Evolutionary conservation across 2,329 filamentous ascomycete species (phyloP).

Genomic region (Fusarium lyarnte): DNA sequence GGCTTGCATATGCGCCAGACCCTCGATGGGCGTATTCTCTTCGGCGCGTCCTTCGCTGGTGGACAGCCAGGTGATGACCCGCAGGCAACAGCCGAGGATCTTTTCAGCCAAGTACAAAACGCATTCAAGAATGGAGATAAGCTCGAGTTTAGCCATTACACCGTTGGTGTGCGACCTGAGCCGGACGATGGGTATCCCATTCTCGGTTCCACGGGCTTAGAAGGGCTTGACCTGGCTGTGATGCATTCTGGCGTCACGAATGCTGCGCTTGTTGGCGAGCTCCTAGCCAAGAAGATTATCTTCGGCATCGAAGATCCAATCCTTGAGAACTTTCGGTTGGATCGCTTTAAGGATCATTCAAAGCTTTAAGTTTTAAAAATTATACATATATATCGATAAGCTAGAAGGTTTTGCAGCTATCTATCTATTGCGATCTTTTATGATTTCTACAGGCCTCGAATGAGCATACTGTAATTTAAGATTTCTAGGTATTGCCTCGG

Average conservation of each 20-base stretch:
- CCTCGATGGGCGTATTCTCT: background rate
- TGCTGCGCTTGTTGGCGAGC: background rate
- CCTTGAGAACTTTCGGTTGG: background rate
- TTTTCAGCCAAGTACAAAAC: background rate
- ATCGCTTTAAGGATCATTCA: background rate
- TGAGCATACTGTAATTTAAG: too few species aligned
- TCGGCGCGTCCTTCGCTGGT: background rate
- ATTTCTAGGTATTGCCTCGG: too few species aligned
- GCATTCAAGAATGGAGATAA: background rate
- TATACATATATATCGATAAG: accelerated
- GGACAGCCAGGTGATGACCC: background rate
- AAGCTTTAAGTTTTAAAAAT: background rate
- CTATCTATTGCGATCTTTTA: too few species aligned
- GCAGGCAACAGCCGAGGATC: background rate
- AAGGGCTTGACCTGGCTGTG: background rate
- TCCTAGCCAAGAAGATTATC: background rate
- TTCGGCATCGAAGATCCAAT: background rate
- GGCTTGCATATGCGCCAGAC: background rate
- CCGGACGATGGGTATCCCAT: background rate
- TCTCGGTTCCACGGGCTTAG: background rate
- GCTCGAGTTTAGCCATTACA: background rate
- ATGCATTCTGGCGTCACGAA: background rate
- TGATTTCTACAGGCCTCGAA: too few species aligned
- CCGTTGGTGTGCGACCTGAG: background rate
- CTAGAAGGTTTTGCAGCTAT: background rate